These are phyloP conservation scores for Glycine tomentella DNA, from an alignment of 306 rosid species.

Conservation along the genomic window DNA sequence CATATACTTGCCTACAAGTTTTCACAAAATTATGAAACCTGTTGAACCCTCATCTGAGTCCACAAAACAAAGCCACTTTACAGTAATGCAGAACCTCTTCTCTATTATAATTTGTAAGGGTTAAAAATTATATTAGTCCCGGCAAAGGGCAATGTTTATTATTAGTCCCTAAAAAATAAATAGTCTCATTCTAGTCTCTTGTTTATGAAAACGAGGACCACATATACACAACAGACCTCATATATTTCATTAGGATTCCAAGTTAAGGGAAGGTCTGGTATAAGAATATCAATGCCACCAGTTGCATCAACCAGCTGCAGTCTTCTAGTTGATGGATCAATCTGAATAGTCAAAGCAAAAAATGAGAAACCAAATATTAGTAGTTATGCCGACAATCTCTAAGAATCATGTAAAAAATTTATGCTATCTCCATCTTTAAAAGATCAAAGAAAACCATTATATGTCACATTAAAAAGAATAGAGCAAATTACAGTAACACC, in stretches of 20 bases:
- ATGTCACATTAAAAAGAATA: slow-evolving; percentile 5
- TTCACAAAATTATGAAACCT: background rate
- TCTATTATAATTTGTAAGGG: background rate
- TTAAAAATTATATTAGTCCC: background rate
- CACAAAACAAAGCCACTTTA: background rate
- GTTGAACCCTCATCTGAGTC: background rate
- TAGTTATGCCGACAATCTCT: slow-evolving; percentile 26
- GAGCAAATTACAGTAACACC: background rate
- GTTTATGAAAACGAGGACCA: background rate
- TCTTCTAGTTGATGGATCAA: slow-evolving; percentile 68
- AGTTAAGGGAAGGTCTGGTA: slow-evolving; percentile 86
- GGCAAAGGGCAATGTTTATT: background rate
- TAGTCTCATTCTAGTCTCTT: background rate
- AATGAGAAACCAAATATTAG: slow-evolving; percentile 24
- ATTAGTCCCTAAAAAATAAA: background rate
- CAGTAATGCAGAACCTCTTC: background rate
- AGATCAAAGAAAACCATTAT: too few species aligned
- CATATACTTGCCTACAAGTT: background rate
- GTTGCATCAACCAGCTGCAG: slow-evolving; percentile 89
- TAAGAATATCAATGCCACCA: slow-evolving; percentile 77
- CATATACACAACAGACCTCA: slow-evolving; percentile 60
- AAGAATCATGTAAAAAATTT: background rate
- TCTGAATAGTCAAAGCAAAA: slow-evolving; percentile 57
- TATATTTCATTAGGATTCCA: slow-evolving; percentile 64
- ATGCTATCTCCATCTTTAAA: background rate